phyloP scores from a whole-genome alignment of 1,284 basidiomycete genomes.

The Fomitiporia mediterranea region DNA sequence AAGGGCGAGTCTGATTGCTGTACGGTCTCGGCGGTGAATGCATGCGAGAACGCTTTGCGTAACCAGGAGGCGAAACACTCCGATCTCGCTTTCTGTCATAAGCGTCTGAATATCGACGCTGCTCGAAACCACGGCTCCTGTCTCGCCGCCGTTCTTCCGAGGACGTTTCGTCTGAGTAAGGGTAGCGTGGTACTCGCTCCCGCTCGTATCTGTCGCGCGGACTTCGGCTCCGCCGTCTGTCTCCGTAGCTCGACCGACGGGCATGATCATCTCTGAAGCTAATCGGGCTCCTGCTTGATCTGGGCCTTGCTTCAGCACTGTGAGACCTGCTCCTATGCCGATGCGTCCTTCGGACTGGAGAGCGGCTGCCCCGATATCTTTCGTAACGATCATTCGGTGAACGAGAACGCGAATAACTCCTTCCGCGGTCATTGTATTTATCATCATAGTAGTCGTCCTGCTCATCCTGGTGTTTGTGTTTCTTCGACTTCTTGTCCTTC shows the following conservation, averaged over 20 bases:
- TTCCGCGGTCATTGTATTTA: conserved; percentile 25
- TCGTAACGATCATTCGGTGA: conserved; percentile 11
- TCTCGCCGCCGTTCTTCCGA: conserved; percentile 14
- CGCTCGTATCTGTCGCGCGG: background rate
- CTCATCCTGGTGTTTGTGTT: conserved; percentile 49
- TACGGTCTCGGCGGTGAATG: conserved; percentile 24
- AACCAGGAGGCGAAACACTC: conserved; percentile 2
- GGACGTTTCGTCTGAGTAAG: conserved; percentile 16
- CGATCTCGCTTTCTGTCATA: conserved; percentile 11
- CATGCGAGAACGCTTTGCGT: conserved; percentile 24
- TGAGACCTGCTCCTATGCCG: conserved; percentile 12
- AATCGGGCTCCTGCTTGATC: conserved; percentile 7
- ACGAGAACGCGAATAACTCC: conserved; percentile 32
- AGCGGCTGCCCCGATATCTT: conserved; percentile 12
- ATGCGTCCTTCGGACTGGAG: conserved; percentile 9
- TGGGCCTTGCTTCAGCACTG: conserved; percentile 8
- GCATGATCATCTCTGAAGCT: conserved; percentile 5
- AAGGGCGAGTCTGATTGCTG: conserved; percentile 5
- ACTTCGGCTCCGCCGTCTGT: conserved; percentile 4
- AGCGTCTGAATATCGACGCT: conserved; percentile 3
- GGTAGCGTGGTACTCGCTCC: background rate
- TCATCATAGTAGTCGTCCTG: conserved; percentile 25
- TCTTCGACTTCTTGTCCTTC: conserved; percentile 46
- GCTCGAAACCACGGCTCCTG: conserved; percentile 11
- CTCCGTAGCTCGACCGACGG: background rate